Evolutionary conservation across 176 grass and related monocot genomes (phyloP).

Genomic region (Ensete glaucum): DNA sequence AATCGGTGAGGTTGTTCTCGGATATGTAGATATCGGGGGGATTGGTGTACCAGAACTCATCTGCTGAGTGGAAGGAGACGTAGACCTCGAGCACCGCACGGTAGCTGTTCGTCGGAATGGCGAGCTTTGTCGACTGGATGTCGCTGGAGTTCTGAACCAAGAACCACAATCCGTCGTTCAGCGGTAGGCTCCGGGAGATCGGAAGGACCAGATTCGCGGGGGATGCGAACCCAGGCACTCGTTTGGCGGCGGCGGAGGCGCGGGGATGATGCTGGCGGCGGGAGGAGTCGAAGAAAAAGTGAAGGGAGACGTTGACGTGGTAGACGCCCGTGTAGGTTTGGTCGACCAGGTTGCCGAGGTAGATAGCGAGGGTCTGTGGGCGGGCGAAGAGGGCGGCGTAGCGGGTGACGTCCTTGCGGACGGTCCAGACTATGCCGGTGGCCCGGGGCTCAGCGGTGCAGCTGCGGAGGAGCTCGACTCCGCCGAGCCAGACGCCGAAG

Average conservation of each 20-base stretch:
- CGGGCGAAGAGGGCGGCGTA: constrained; percentile 61
- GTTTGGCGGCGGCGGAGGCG: background rate
- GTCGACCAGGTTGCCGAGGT: constrained; percentile 68
- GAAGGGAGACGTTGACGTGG: constrained; percentile 57
- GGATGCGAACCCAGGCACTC: constrained; percentile 28
- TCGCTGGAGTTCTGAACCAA: constrained; percentile 35
- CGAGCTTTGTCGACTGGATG: constrained; percentile 29
- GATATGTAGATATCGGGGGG: constrained; percentile 24
- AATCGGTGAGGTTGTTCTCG: constrained; percentile 29
- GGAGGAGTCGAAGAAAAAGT: constrained; percentile 55
- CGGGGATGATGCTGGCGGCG: background rate
- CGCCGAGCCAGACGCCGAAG: constrained; percentile 71
- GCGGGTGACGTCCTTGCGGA: constrained; percentile 58
- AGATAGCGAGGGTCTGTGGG: constrained; percentile 45
- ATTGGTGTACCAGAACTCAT: constrained; percentile 82
- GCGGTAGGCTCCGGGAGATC: constrained; percentile 38
- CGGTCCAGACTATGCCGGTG: constrained; percentile 52
- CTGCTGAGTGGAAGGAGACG: constrained; percentile 43
- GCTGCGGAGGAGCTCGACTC: constrained; percentile 62
- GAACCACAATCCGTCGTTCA: constrained; percentile 71
- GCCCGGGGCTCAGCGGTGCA: constrained; percentile 60
- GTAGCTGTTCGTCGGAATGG: constrained; percentile 47
- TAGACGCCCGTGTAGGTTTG: constrained; percentile 53
- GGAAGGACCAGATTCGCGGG: constrained; percentile 65
- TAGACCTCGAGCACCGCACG: constrained; percentile 73